A percentile compares a stretch with the other conserved stretches of the same genome.
Conservation (phyloP, 2,329 filamentous ascomycete species). For the Hymenoscyphus repandus region DNA sequence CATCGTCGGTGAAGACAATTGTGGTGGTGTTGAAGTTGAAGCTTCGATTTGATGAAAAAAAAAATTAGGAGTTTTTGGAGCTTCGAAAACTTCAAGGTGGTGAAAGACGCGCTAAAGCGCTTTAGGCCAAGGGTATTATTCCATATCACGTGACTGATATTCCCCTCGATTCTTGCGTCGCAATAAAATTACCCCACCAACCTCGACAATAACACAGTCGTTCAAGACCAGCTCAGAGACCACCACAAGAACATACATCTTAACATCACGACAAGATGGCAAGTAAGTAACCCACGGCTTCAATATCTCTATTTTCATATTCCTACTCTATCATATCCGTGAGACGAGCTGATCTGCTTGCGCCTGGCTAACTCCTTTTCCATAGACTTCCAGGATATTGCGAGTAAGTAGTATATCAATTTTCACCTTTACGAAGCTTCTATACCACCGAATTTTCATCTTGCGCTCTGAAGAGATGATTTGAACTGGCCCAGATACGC, state of each 20-base stretch:
- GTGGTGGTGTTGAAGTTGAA: neutral
- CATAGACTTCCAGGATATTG: slow-evolving; percentile 37
- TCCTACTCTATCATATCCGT: neutral
- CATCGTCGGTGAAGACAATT: neutral
- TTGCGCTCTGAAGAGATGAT: neutral
- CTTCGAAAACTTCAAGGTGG: neutral
- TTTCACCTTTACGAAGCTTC: neutral
- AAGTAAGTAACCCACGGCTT: slow-evolving; percentile 21
- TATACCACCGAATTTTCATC: neutral
- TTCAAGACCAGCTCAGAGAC: neutral
- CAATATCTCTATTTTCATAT: too few species aligned
- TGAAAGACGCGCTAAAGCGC: neutral
- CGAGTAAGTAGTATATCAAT: slow-evolving; percentile 33
- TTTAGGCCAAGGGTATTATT: neutral
- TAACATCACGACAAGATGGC: slow-evolving; percentile 25
- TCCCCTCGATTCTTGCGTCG: neutral
- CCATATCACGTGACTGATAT: neutral
- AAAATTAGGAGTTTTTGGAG: neutral
- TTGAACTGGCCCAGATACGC: neutral
- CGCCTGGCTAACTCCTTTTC: neutral
- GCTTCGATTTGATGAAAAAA: neutral
- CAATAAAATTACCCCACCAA: slow-evolving; percentile 12
- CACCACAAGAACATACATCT: neutral
- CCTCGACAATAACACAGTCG: slow-evolving; percentile 1
- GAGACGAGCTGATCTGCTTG: neutral